phyloP scores from a whole-genome alignment of 148 eudicot species.

The Euryodendron excelsum region DNA sequence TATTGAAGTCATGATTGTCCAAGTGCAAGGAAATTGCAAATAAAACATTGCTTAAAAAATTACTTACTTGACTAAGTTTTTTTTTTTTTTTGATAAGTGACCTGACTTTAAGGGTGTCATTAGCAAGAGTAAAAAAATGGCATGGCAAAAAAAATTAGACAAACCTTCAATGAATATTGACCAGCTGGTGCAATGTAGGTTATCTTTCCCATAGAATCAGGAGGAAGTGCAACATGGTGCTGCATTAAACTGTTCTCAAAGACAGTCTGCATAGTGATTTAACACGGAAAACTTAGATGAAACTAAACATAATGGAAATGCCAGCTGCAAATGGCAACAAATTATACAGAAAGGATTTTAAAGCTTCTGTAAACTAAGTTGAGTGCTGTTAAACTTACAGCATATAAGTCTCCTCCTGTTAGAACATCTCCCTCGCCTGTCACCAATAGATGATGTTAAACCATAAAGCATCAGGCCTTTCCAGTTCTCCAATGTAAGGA shows the following conservation, averaged over 20 bases:
- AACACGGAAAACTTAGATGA: conserved; percentile 13
- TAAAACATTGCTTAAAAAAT: neutral
- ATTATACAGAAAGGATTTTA: neutral
- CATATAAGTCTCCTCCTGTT: conserved; percentile 97
- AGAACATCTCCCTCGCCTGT: conserved; percentile 92
- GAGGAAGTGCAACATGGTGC: conserved; percentile 91
- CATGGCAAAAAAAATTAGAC: conserved; percentile 2
- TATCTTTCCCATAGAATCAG: conserved; percentile 95
- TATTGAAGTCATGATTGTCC: no score
- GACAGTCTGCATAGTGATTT: conserved; percentile 54
- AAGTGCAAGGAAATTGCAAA: neutral
- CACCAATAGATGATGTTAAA: conserved; percentile 14
- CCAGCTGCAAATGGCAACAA: neutral
- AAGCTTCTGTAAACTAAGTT: conserved; percentile 4
- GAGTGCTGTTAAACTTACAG: conserved; percentile 55
- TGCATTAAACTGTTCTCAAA: conserved; percentile 82
- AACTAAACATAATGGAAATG: conserved; percentile 9
- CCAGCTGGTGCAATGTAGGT: conserved; percentile 91
- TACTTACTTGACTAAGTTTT: no score
- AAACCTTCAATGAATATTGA: conserved; percentile 84
- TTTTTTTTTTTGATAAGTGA: no score
- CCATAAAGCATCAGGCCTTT: conserved; percentile 2
- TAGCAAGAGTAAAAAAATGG: neutral
- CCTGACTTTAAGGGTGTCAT: neutral
- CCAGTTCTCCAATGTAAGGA: neutral